Base-by-base conservation (phyloP, 805 yeast genomes). In the Teunomyces kruisii region DNA sequence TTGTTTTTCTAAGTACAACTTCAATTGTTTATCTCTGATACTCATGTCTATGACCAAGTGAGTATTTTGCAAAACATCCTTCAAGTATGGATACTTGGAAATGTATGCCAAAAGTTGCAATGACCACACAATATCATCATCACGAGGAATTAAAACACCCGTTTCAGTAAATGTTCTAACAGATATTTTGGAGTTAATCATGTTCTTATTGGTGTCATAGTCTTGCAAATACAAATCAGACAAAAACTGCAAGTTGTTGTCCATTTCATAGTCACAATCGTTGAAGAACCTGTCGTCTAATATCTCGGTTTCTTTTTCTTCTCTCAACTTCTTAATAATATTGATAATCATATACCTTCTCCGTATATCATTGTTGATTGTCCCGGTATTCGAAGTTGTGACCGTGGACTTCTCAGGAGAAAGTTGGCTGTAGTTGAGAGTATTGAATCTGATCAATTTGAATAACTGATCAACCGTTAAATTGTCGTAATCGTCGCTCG, bases 121-220 rank as follows among this genome's bases (percentile, higher is more conserved):
- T 3, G 96, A 86, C 96, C 97, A 90, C 30, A 89, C 83, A 13
- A 92, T 88, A 59, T 92, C 99, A 61, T 92, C 97, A 51, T 88
- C 96, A 45, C 88, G 79, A 1, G 97, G 97, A 5, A 90, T 78
- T n/a, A 91, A 75, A 16, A 83, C 81, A 1, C 96, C 96, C 33
- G 85, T 66, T 17, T 69, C 73, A 12, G 75, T 70, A 49, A 72
- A 72, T 44, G 54, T 67, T 40, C 77, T 47, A 3, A 63, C 65
- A 1, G 74, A 67, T 29, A 61, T 55, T 49, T 67, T 59, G 2
- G 68, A 50, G 46, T 62, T 65, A 19, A 60, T 52, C 39, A 62
- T 48, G 32, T 51, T 52, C 12, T 59, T 53, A 42, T 61, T 58
- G 29, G 58, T 50, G 26, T 63, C 61, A 39, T 54, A 56, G 48